Evolutionary conservation across 1,139 yeast genomes (phyloP), one percentile per base, ranked within the genome.

Genomic region (Zygosaccharomyces sapae): DNA sequence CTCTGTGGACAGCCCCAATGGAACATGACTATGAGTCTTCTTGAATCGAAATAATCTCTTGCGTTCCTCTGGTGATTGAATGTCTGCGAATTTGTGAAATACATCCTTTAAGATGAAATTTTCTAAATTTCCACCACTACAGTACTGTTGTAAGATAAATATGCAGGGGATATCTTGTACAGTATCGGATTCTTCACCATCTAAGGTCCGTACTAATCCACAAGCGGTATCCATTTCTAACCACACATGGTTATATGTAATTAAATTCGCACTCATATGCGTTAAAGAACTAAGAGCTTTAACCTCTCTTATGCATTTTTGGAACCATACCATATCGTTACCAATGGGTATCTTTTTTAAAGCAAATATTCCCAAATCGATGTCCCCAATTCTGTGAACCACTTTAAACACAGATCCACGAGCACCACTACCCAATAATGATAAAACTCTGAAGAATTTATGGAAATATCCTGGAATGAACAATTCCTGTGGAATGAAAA

Each of bases 231-330:
- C 87, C 61, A 81, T 72, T 60, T 89, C 97, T 34, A 89, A 67
- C 96, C 97, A 89, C 29, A 88, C 96, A 67, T 89, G 96, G 61
- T 88, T 88, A 62, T 89, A 89, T 24, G 86, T 78, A 19, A 88
- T 87, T 55, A 88, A 73, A 62, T 88, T 86, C 20, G 79, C 73
- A 52, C 77, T 79, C 30, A 73, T 66, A 38, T 76, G 70, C 43
- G 73, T 71, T 42, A 71, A 46, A 5, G 69, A 63, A 37, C 77
- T 69, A 44, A 79, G 59, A 35, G 88, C 77, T 55, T 84, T 77
- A 3, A 89, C 96, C 61, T 89, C 96, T 47, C 80, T 76, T 45
- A 89, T 70, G 5, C 86, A 90, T 55, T 79, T 82, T 46, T 79
- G 77, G 41, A 88, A 73, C 73, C 86, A 80, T 24, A 72, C 73